A percentile compares a stretch with the other conserved stretches of the same genome.
Evolutionary conservation across 352 stramenopile species (phyloP).

Genomic region (Pythium vanterpoolii): DNA sequence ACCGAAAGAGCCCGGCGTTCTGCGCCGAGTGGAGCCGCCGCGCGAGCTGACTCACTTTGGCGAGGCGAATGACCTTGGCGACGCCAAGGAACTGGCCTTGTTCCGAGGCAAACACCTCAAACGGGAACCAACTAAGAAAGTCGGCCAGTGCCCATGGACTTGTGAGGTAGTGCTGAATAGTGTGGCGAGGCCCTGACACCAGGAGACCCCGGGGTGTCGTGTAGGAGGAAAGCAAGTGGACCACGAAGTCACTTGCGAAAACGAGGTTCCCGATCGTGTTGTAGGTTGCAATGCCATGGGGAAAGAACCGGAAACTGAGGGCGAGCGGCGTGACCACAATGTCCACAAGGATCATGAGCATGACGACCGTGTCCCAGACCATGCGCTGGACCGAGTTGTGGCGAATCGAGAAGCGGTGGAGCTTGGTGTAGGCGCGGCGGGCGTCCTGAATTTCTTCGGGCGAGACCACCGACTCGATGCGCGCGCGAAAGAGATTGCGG

Average conservation of each 20-base stretch:
- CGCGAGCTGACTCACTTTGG: constrained; percentile 60
- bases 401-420: constrained; percentile 44
- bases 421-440: constrained; percentile 26
- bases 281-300: constrained; percentile 25
- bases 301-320: constrained; percentile 44
- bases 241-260: constrained; percentile 56
- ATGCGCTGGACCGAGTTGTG: constrained; percentile 44
- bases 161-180: constrained; percentile 48
- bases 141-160: constrained; percentile 55
- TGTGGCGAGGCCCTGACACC: constrained; percentile 40
- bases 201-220: constrained; percentile 45
- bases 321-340: constrained; percentile 53
- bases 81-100: constrained; percentile 55
- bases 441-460: constrained; percentile 42
- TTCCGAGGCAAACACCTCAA: constrained; percentile 37
- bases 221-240: constrained; percentile 64
- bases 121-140: constrained; percentile 70
- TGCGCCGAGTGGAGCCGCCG: constrained; percentile 55
- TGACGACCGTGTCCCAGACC: constrained; percentile 53
- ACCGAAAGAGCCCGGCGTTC: constrained; percentile 59
- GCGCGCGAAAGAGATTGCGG: constrained; percentile 10
- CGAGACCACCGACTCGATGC: constrained; percentile 24
- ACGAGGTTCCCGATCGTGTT: constrained; percentile 44
- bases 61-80: constrained; percentile 63
- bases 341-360: constrained; percentile 59